Conservation (phyloP, 345 rosid species). For the Citrus mangshanensis region DNA sequence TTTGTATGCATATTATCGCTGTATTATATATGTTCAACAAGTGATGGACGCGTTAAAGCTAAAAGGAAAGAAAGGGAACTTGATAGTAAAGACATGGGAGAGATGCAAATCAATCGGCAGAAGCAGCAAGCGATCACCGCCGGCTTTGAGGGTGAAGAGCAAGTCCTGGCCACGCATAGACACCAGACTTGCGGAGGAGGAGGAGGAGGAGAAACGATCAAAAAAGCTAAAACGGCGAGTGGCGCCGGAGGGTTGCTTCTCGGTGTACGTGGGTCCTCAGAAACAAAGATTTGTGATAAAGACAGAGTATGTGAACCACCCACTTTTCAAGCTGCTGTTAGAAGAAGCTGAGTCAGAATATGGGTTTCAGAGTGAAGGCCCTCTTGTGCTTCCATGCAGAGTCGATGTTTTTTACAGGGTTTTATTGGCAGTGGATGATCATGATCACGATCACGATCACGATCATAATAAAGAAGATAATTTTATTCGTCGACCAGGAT, state of each 20-base stretch:
- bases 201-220: not conserved
- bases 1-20: too few relatives aligned
- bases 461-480: not conserved
- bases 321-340: conserved; percentile 49
- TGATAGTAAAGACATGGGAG: conserved; percentile 51
- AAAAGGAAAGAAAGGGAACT: conserved; percentile 28
- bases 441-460: not conserved
- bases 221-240: conserved; percentile 20
- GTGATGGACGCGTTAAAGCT: conserved; percentile 24
- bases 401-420: conserved; percentile 48
- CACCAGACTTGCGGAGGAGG: not conserved
- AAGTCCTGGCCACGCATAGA: conserved; percentile 27
- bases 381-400: conserved; percentile 62
- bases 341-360: conserved; percentile 73
- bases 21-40: too few relatives aligned
- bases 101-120: conserved; percentile 44
- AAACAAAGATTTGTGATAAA: conserved; percentile 56
- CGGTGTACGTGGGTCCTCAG: conserved; percentile 61
- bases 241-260: conserved; percentile 60
- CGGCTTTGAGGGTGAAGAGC: conserved; percentile 24
- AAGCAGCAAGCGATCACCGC: not conserved
- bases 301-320: conserved; percentile 58
- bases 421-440: conserved; percentile 30
- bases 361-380: conserved; percentile 56
- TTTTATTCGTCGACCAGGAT: conserved; percentile 15